Conservation (phyloP, 169 alveolate species). For the Plasmodium falciparum region DNA sequence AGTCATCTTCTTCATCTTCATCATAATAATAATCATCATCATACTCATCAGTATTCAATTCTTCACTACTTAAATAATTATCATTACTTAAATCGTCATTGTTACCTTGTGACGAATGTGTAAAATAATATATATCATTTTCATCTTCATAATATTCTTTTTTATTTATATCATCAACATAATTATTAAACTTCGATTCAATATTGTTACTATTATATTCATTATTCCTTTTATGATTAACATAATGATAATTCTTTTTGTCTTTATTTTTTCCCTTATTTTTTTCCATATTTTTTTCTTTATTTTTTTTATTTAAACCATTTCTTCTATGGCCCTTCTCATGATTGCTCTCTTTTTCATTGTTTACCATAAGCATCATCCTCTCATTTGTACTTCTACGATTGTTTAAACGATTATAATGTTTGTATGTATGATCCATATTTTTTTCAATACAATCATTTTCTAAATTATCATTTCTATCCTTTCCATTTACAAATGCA, state of each 20-base stretch:
- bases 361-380: background rate
- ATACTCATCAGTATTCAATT: conserved; percentile 3
- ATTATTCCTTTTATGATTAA: background rate
- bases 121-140: conserved; percentile 9
- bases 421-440: background rate
- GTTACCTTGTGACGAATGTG: conserved; percentile 14
- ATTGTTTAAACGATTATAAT: background rate
- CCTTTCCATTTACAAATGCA: too few relatives aligned
- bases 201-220: background rate
- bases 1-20: too few relatives aligned
- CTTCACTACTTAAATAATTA: background rate
- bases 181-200: too few relatives aligned
- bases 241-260: background rate
- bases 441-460: background rate
- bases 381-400: background rate
- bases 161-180: background rate
- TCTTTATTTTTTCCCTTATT: background rate
- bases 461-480: background rate
- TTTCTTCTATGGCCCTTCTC: background rate
- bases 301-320: background rate
- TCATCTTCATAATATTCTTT: background rate
- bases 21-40: conserved; percentile 11
- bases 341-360: background rate
- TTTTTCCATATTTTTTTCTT: background rate
- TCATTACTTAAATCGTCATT: conserved; percentile 7